Evolutionary conservation across 2,329 filamentous ascomycete genomes (phyloP).

Genomic region (Phoma sp.): DNA sequence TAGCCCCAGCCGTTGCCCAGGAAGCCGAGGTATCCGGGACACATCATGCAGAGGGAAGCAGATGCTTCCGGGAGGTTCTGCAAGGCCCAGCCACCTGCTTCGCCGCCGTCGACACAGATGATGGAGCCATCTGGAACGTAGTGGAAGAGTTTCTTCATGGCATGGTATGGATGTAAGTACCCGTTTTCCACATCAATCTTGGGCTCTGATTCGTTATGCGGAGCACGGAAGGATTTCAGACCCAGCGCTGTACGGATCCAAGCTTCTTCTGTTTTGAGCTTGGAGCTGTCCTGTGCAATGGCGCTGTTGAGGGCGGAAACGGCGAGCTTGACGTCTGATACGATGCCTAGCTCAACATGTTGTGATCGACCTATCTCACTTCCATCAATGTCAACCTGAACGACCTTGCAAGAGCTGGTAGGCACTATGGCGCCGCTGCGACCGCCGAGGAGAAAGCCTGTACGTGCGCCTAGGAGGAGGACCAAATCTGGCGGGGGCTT

Average conservation of each 20-base stretch:
- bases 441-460: conserved; percentile 53
- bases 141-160: conserved; percentile 48
- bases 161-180: conserved; percentile 54
- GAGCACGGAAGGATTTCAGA: conserved; percentile 28
- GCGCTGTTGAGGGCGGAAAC: conserved; percentile 35
- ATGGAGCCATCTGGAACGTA: conserved; percentile 47
- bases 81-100: conserved; percentile 48
- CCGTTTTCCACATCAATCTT: conserved; percentile 35
- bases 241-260: conserved; percentile 38
- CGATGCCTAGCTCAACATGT: conserved; percentile 52
- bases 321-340: conserved; percentile 50
- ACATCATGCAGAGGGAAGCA: conserved; percentile 33
- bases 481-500: conserved; percentile 52
- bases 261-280: conserved; percentile 26
- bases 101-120: conserved; percentile 53
- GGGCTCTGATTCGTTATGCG: conserved; percentile 34
- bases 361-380: conserved; percentile 53
- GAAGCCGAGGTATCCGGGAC: conserved; percentile 54
- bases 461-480: conserved; percentile 52
- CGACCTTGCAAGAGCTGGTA: conserved; percentile 44
- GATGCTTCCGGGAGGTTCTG: conserved; percentile 37
- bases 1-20: conserved; percentile 59
- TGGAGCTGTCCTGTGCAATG: conserved; percentile 12
- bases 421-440: conserved; percentile 51
- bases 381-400: conserved; percentile 55